Conservation (phyloP, 2,329 filamentous ascomycete species). For the Simplicillium aogashimaense region DNA sequence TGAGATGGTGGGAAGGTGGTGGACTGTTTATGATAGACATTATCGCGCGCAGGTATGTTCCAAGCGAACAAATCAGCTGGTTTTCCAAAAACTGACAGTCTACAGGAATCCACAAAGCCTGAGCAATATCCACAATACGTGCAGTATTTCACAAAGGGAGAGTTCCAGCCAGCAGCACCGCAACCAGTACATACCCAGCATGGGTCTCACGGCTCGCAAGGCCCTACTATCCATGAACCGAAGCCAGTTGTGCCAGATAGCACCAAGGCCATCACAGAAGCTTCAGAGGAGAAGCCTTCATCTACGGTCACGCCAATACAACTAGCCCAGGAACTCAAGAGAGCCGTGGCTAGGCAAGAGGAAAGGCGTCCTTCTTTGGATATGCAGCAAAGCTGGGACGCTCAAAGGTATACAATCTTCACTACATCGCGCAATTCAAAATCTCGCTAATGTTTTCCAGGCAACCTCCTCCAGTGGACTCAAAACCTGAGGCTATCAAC, state of each 20-base stretch:
- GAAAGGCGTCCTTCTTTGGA: too few relatives aligned
- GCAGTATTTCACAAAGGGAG: constrained; percentile 44
- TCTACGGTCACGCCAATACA: too few relatives aligned
- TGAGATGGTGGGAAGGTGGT: constrained; percentile 82
- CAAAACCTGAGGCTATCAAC: constrained; percentile 76
- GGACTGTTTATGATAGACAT: constrained; percentile 87
- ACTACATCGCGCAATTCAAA: background rate
- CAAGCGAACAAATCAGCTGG: background rate
- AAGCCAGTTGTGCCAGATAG: background rate
- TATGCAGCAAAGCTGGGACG: constrained; percentile 36
- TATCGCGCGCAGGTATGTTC: constrained; percentile 48
- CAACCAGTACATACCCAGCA: constrained; percentile 10
- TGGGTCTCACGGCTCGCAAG: constrained; percentile 3
- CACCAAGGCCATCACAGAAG: too few relatives aligned
- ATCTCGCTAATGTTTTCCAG: constrained; percentile 26
- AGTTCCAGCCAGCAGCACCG: constrained; percentile 28
- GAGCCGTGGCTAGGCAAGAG: too few relatives aligned
- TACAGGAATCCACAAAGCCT: constrained; percentile 3
- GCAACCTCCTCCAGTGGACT: constrained; percentile 52
- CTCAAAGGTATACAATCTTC: constrained; percentile 34
- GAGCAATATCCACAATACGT: constrained; percentile 25
- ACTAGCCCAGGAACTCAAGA: too few relatives aligned
- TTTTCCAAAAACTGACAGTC: constrained; percentile 4
- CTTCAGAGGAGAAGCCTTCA: too few relatives aligned
- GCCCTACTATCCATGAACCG: background rate